Evolutionary conservation across 345 rosid species (phyloP).

Genomic region (Salix viminalis): DNA sequence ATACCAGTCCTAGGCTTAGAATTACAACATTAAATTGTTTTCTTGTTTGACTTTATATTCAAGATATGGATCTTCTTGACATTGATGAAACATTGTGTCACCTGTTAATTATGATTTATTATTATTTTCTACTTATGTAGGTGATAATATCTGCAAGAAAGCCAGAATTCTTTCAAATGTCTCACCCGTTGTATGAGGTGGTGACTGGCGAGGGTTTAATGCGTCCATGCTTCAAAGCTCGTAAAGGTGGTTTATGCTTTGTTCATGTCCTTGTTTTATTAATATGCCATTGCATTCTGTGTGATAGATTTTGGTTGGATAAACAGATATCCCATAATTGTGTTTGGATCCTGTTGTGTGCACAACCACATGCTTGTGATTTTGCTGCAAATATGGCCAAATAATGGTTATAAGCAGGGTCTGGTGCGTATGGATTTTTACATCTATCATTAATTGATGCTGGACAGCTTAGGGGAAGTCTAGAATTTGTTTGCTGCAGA

Average conservation of each 20-base stretch:
- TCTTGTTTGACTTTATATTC: neutral
- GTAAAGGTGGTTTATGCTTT: conserved; percentile 48
- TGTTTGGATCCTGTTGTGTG: neutral
- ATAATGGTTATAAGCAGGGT: neutral
- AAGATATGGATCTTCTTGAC: neutral
- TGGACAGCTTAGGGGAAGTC: too few species aligned
- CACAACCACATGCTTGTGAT: neutral
- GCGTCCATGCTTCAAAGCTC: conserved; percentile 96
- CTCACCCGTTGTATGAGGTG: conserved; percentile 91
- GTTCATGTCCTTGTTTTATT: conserved; percentile 8
- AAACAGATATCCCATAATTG: neutral
- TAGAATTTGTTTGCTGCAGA: neutral
- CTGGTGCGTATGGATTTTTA: neutral
- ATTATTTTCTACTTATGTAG: conserved; percentile 29
- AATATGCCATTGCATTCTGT: neutral
- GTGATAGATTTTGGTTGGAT: neutral
- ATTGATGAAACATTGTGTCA: neutral
- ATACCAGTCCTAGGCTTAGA: neutral
- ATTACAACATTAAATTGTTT: neutral
- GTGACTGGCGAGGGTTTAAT: conserved; percentile 91
- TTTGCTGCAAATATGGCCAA: neutral
- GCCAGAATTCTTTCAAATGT: conserved; percentile 98
- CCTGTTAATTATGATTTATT: neutral
- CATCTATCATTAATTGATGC: neutral
- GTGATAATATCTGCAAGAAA: conserved; percentile 95